Conservation (phyloP, 352 stramenopile genomes). For the Phytopythium montanum region DNA sequence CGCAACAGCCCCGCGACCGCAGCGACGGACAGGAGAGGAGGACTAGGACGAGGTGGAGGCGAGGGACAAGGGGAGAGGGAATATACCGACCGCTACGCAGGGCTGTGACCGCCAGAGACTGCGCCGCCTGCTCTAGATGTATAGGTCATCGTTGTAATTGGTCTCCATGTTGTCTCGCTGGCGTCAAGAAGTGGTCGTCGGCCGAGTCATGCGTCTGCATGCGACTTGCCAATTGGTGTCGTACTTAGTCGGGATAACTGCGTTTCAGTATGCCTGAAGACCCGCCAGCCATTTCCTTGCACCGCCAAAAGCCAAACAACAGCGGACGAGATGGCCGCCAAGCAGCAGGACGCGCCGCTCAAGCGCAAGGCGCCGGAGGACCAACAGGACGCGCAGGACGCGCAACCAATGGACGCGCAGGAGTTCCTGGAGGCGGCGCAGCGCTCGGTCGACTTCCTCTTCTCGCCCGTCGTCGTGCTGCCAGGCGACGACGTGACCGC, state of each 20-base stretch:
- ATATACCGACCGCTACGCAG: slow-evolving; percentile 4
- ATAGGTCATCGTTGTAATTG: neutral
- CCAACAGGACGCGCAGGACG: slow-evolving; percentile 19
- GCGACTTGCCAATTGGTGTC: neutral
- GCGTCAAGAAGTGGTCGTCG: no score
- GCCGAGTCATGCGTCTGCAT: neutral
- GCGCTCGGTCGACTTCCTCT: slow-evolving; percentile 74
- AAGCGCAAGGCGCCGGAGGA: slow-evolving; percentile 48
- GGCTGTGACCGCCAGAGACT: neutral
- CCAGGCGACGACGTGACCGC: slow-evolving; percentile 77
- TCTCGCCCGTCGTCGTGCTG: slow-evolving; percentile 62
- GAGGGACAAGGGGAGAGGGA: slow-evolving; percentile 1
- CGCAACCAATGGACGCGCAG: slow-evolving; percentile 41
- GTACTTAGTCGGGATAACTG: slow-evolving; percentile 28
- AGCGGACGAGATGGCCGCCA: slow-evolving; percentile 22
- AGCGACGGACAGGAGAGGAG: neutral
- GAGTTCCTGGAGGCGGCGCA: slow-evolving; percentile 75
- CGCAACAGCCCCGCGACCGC: neutral
- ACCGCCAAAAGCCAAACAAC: neutral
- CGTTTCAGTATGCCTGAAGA: slow-evolving; percentile 5
- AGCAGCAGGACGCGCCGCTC: slow-evolving; percentile 19
- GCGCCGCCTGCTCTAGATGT: neutral
- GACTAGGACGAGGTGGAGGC: neutral
- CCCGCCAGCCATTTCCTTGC: slow-evolving; percentile 7
- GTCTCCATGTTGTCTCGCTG: neutral